phyloP scores from a whole-genome alignment of 2,329 filamentous ascomycete species.

The Cryphonectria japonica region DNA sequence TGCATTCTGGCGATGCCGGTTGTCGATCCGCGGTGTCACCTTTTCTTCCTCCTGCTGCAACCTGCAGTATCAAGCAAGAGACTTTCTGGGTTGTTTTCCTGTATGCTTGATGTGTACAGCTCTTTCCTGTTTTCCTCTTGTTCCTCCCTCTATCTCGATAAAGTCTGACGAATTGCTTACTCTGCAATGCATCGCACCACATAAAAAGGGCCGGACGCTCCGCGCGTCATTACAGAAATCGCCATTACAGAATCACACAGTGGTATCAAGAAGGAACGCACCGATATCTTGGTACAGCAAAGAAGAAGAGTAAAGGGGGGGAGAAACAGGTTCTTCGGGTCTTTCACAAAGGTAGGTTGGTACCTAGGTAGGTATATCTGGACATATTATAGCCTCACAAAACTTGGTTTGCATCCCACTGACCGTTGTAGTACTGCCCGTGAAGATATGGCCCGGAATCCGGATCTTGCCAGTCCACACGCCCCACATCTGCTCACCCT shows the following conservation, averaged over 20 bases:
- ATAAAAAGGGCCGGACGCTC: background rate
- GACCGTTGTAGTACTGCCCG: conserved; percentile 2
- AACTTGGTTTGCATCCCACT: background rate
- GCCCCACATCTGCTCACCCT: conserved; percentile 10
- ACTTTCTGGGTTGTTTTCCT: background rate
- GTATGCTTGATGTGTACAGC: background rate
- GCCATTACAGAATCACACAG: background rate
- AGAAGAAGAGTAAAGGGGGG: background rate
- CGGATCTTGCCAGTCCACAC: background rate
- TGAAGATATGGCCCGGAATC: conserved; percentile 18
- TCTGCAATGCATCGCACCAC: background rate
- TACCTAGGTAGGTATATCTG: background rate
- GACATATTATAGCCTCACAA: background rate
- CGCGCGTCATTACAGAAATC: background rate
- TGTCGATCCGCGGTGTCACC: background rate
- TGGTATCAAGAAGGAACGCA: background rate
- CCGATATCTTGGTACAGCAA: conserved; percentile 7
- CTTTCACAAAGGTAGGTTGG: background rate
- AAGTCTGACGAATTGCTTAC: background rate
- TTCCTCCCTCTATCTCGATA: no score
- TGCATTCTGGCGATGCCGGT: background rate
- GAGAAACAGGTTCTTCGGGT: background rate
- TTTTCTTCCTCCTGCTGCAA: background rate
- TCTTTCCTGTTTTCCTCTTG: background rate
- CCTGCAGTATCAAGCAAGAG: background rate